A percentile compares a stretch with the other conserved stretches of the same genome.
Evolutionary conservation across 257 asterid genomes (phyloP).

Genomic region (Solanum paucissectum): DNA sequence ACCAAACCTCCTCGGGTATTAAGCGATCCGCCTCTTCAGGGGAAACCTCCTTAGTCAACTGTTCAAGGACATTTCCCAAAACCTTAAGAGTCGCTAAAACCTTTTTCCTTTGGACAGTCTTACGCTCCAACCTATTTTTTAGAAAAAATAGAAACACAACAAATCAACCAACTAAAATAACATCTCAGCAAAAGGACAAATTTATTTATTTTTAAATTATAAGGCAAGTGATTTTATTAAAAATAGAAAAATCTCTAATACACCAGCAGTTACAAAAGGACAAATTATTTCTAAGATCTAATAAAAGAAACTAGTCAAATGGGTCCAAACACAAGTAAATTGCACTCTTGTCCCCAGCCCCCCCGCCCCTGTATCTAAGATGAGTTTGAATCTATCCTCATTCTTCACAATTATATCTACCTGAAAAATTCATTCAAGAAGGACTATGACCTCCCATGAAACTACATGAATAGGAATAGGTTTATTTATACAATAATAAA

Average conservation of each 20-base stretch:
- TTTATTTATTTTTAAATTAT: neutral
- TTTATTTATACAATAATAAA: no score
- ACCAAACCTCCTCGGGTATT: constrained; percentile 76
- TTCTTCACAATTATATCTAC: neutral
- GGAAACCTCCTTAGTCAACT: constrained; percentile 71
- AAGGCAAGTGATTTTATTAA: neutral
- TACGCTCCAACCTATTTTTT: constrained; percentile 72
- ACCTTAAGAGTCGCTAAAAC: constrained; percentile 92
- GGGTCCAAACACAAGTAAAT: neutral
- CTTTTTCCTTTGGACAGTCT: constrained; percentile 66
- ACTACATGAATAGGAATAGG: neutral
- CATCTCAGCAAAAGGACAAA: neutral
- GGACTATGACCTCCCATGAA: neutral
- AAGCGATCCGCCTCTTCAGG: constrained; percentile 94
- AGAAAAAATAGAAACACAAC: constrained; percentile 3
- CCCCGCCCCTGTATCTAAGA: neutral
- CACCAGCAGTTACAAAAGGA: neutral
- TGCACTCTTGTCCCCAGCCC: neutral
- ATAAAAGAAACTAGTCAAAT: neutral
- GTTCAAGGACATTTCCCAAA: constrained; percentile 73
- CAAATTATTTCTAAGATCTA: neutral
- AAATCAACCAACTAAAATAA: neutral
- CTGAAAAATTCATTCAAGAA: neutral
- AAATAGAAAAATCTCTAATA: neutral
- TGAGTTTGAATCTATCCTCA: neutral